Conservation (phyloP, 1,284 basidiomycete species). For the Moesziomyces antarcticus region DNA sequence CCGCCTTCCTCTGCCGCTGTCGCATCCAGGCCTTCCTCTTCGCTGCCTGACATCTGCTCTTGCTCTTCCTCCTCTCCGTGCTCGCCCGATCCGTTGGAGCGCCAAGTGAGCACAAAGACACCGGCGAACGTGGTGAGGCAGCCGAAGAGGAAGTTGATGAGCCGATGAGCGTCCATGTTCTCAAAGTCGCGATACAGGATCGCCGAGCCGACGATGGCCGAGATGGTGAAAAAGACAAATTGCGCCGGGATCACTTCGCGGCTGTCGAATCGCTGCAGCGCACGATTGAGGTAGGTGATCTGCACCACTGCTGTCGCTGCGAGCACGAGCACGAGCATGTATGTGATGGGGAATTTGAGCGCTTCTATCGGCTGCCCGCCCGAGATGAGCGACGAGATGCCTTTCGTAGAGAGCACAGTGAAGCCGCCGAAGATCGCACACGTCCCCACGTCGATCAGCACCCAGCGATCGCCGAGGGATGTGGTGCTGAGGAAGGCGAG, state of each 20-base stretch:
- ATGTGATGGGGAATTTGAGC: slow-evolving; percentile 60
- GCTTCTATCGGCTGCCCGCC: slow-evolving; percentile 43
- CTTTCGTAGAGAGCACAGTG: slow-evolving; percentile 93
- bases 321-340: slow-evolving; percentile 74
- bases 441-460: slow-evolving; percentile 86
- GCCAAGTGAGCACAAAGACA: slow-evolving; percentile 74
- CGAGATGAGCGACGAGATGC: slow-evolving; percentile 78
- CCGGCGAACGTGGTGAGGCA: slow-evolving; percentile 84
- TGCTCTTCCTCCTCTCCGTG: not conserved
- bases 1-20: slow-evolving; percentile 1
- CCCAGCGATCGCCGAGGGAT: slow-evolving; percentile 75
- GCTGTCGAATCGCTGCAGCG: slow-evolving; percentile 69
- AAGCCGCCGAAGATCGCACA: slow-evolving; percentile 83
- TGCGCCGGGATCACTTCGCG: slow-evolving; percentile 76
- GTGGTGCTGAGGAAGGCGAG: slow-evolving; percentile 70
- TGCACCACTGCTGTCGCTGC: slow-evolving; percentile 85
- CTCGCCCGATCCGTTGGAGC: slow-evolving; percentile 9
- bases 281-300: slow-evolving; percentile 84
- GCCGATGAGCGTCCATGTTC: slow-evolving; percentile 72
- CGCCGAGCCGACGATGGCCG: slow-evolving; percentile 89
- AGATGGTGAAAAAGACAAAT: slow-evolving; percentile 81
- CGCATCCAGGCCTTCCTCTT: slow-evolving; percentile 2
- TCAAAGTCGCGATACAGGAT: slow-evolving; percentile 94
- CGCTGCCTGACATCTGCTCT: not conserved
- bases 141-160: slow-evolving; percentile 86